Evolutionary conservation across 1,284 basidiomycete genomes (phyloP), one percentile per base, ranked within the genome.

Genomic region (Exobasidium cylindrosporum): DNA sequence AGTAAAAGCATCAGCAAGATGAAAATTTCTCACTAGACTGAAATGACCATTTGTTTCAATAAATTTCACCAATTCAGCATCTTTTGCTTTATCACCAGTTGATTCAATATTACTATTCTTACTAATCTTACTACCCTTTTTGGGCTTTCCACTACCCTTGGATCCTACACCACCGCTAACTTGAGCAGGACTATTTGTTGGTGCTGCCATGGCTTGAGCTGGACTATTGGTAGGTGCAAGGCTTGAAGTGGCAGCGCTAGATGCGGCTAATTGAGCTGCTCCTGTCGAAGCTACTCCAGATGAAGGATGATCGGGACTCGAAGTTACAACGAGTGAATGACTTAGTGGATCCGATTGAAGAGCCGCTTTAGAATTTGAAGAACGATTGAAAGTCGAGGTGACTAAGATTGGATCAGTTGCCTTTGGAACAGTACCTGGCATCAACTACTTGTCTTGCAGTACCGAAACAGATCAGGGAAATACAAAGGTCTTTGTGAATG

Each of bases 1-100:
- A n/a, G 95, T 99, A 76, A 99, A 92, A 50, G 96, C 86, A 83
- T 99, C 95, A 72, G 95, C 95, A 35, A 98, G 87, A 62, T 94
- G 92, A 81, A 99, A 98, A 82, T 97, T 98, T 73, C 95, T 96
- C 1, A 79, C 77, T 13, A 79, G 69, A 26, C 70, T 73, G 54
- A 79, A 79, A 55, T 79, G 77, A n/a, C 77, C 77, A 29, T 69
- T 66, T 3, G 76, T 78, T 60, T 79, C 77, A 52, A 79, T 62
- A 29, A 79, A 79, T 32, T 69, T 68, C 67, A 70, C 64, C 52
- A 79, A 63, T n/a, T 53, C 62, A 14, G 17, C 31, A 43, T 64
- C 52, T 14, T 64, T 32, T 49, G 75, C 66, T 29, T 45, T 58
- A 47, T 62, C 63, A 1, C 57, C 35, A 7, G 35, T 40, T 10